phyloP scores from a whole-genome alignment of 768 basidiomycete genomes.

The Tricholoma flavovirens region DNA sequence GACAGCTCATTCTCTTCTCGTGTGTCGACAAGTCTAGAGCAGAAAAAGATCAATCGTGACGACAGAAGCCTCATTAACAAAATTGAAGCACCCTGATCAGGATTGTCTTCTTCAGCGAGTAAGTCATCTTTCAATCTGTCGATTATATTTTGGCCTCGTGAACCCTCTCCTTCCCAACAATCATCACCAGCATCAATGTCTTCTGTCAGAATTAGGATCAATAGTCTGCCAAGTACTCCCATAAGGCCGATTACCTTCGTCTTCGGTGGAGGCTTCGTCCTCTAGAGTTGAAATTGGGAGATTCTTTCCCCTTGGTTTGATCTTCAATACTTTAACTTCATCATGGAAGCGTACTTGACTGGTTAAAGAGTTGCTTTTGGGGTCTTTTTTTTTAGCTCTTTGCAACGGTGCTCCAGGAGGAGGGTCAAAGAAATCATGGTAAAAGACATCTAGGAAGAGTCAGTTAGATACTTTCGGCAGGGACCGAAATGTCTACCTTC shows the following conservation, averaged over 20 bases:
- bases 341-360: slow-evolving; percentile 75
- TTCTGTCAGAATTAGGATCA: slow-evolving; percentile 26
- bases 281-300: slow-evolving; percentile 44
- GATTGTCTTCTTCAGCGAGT: slow-evolving; percentile 63
- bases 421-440: slow-evolving; percentile 77
- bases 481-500: slow-evolving; percentile 12
- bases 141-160: slow-evolving; percentile 41
- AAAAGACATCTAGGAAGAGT: slow-evolving; percentile 49
- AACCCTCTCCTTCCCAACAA: slow-evolving; percentile 22
- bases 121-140: slow-evolving; percentile 71
- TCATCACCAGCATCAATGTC: slow-evolving; percentile 28
- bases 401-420: slow-evolving; percentile 29
- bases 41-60: slow-evolving; percentile 3
- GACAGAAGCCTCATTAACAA: slow-evolving; percentile 8
- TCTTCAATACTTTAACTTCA: slow-evolving; percentile 75
- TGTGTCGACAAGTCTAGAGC: slow-evolving; percentile 62
- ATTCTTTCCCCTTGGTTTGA: slow-evolving; percentile 66
- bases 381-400: slow-evolving; percentile 15
- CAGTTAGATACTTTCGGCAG: neutral
- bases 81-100: slow-evolving; percentile 21
- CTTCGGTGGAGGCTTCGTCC: slow-evolving; percentile 29
- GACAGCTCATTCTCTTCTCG: slow-evolving; percentile 68
- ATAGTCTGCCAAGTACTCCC: neutral
- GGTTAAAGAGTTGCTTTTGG: slow-evolving; percentile 15
- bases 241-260: slow-evolving; percentile 14